These are phyloP conservation scores for Saccharomycopsis hybrid DNA, from an alignment of 1,139 yeast species.

Conservation along the genomic window DNA sequence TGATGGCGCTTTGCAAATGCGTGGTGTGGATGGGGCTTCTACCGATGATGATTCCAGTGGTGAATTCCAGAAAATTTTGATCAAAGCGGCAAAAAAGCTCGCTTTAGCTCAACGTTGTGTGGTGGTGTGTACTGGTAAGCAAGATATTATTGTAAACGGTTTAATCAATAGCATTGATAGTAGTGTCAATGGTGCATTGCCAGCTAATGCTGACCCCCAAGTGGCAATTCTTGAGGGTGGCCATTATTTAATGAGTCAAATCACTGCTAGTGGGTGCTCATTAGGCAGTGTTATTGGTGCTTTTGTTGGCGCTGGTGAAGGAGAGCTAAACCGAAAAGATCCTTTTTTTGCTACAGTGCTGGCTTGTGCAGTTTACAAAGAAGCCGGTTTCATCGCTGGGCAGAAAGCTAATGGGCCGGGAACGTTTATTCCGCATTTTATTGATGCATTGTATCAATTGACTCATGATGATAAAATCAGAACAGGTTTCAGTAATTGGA, in stretches of 20 bases:
- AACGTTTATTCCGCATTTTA: slow-evolving; percentile 39
- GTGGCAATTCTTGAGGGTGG: slow-evolving; percentile 44
- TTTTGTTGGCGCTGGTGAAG: slow-evolving; percentile 43
- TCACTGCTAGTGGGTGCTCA: slow-evolving; percentile 91
- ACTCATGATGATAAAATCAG: too few relatives aligned
- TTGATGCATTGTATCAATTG: slow-evolving; percentile 37
- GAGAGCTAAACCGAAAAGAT: too few relatives aligned
- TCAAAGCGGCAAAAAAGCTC: slow-evolving; percentile 43
- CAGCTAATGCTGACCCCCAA: too few relatives aligned
- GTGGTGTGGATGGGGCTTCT: slow-evolving; percentile 66
- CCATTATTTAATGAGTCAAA: slow-evolving; percentile 54
- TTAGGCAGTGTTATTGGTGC: slow-evolving; percentile 71
- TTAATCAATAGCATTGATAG: too few relatives aligned
- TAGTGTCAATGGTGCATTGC: too few relatives aligned
- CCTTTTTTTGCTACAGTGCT: slow-evolving; percentile 45
- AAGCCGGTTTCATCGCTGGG: slow-evolving; percentile 58
- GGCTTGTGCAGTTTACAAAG: slow-evolving; percentile 59
- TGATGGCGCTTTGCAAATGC: slow-evolving; percentile 39
- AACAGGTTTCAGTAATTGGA: too few relatives aligned
- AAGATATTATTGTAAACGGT: slow-evolving; percentile 44
- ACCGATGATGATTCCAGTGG: slow-evolving; percentile 29
- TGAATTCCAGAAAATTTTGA: slow-evolving; percentile 21
- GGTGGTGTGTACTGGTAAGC: slow-evolving; percentile 67
- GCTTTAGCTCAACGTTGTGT: slow-evolving; percentile 34
- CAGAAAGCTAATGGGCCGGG: slow-evolving; percentile 39